Conservation (phyloP, 1,139 yeast genomes). For the Sugiyamaella pinicola region DNA sequence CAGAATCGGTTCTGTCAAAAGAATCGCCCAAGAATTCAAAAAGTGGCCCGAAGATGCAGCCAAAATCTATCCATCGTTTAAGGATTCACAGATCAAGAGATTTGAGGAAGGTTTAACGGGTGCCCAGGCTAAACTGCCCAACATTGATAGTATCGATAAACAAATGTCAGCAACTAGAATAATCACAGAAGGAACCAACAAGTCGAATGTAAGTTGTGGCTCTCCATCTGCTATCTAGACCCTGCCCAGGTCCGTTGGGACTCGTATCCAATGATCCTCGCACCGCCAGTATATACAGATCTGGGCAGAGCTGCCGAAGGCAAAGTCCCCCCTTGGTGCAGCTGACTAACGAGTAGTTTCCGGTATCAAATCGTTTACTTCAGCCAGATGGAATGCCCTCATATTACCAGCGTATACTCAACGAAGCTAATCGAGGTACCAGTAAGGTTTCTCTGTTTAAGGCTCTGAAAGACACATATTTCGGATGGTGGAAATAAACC, state of each 20-base stretch:
- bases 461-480: slow-evolving; percentile 38
- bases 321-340: too few relatives aligned
- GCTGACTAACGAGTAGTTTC: slow-evolving; percentile 30
- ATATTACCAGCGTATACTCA: slow-evolving; percentile 69
- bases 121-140: slow-evolving; percentile 31
- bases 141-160: slow-evolving; percentile 33
- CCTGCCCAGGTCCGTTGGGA: too few relatives aligned
- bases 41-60: slow-evolving; percentile 38
- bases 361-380: slow-evolving; percentile 56
- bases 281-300: too few relatives aligned
- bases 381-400: slow-evolving; percentile 82
- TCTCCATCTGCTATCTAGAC: too few relatives aligned
- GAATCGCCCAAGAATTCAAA: slow-evolving; percentile 30
- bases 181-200: slow-evolving; percentile 32
- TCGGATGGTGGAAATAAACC: slow-evolving; percentile 39
- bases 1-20: slow-evolving; percentile 23
- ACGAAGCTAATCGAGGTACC: slow-evolving; percentile 72
- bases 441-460: slow-evolving; percentile 59
- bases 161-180: slow-evolving; percentile 37
- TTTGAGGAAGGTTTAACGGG: slow-evolving; percentile 33
- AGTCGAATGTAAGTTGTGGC: slow-evolving; percentile 31
- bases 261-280: too few relatives aligned
- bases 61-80: slow-evolving; percentile 41
- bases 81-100: slow-evolving; percentile 36
- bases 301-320: too few relatives aligned